phyloP scores from a whole-genome alignment of 805 yeast genomes.

The Candida berthetii region DNA sequence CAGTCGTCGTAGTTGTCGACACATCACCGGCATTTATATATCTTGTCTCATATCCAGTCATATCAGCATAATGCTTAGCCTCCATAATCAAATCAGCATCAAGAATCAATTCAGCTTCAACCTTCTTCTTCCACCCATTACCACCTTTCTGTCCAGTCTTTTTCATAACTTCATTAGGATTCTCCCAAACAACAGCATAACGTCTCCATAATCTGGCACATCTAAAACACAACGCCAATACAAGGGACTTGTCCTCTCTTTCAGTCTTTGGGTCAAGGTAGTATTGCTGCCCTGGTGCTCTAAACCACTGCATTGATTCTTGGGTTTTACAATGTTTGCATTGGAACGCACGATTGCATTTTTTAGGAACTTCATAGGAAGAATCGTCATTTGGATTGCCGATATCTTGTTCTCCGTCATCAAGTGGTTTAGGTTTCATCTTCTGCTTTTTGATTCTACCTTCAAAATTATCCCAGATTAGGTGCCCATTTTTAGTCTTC shows the following conservation, averaged over 20 bases:
- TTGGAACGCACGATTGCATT: conserved; percentile 33
- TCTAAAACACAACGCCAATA: conserved; percentile 68
- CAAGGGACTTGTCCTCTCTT: conserved; percentile 11
- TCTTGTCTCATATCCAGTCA: conserved; percentile 14
- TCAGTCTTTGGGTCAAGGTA: conserved; percentile 25
- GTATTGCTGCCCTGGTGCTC: conserved; percentile 57
- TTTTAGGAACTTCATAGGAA: conserved; percentile 52
- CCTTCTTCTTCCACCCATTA: conserved; percentile 49
- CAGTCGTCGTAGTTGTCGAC: too few species aligned
- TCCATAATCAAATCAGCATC: conserved; percentile 53
- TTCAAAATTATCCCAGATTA: conserved; percentile 76
- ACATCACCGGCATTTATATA: conserved; percentile 7
- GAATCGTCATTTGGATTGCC: conserved; percentile 57
- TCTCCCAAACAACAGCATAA: conserved; percentile 84
- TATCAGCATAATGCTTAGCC: conserved; percentile 28
- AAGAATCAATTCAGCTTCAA: conserved; percentile 60
- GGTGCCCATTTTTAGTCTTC: conserved; percentile 68
- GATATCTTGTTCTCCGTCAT: conserved; percentile 14
- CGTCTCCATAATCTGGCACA: conserved; percentile 92
- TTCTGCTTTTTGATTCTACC: conserved; percentile 63
- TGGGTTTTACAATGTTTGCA: conserved; percentile 72
- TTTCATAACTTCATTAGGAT: conserved; percentile 60
- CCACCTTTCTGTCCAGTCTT: conserved; percentile 36
- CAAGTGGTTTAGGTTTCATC: conserved; percentile 13
- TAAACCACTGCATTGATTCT: conserved; percentile 57